phyloP scores from a whole-genome alignment of 495 filamentous ascomycete species.

The Podospora comata region DNA sequence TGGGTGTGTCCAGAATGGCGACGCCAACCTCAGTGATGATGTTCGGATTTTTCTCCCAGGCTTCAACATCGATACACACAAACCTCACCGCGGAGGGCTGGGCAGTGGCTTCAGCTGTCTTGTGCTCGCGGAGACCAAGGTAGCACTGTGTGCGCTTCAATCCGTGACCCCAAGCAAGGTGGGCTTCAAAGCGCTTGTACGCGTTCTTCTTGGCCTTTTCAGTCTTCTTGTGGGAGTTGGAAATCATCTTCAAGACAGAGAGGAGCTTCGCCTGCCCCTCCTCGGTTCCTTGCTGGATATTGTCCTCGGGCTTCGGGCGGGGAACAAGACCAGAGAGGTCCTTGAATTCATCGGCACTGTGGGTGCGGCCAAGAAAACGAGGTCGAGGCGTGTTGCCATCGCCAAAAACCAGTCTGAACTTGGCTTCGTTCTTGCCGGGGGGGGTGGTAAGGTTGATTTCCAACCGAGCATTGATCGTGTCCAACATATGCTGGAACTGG shows the following conservation, averaged over 20 bases:
- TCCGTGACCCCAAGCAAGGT: conserved; percentile 46
- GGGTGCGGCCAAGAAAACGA: conserved; percentile 59
- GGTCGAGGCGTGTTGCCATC: conserved; percentile 57
- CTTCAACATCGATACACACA: conserved; percentile 77
- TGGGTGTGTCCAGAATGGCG: conserved; percentile 71
- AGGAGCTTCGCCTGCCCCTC: conserved; percentile 19
- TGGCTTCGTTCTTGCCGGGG: conserved; percentile 37
- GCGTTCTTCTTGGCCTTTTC: conserved; percentile 44
- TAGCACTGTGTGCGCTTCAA: conserved; percentile 65
- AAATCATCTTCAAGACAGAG: conserved; percentile 9
- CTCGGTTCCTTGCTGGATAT: conserved; percentile 17
- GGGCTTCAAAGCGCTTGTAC: conserved; percentile 41
- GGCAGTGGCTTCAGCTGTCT: not conserved
- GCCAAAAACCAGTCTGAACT: conserved; percentile 57
- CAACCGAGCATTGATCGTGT: conserved; percentile 55
- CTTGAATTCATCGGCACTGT: conserved; percentile 33
- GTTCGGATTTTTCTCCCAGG: conserved; percentile 61
- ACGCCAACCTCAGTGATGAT: conserved; percentile 83
- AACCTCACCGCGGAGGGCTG: conserved; percentile 54
- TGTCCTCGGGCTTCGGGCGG: conserved; percentile 19
- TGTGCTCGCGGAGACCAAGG: conserved; percentile 55
- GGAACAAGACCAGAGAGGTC: conserved; percentile 33
- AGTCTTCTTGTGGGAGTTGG: conserved; percentile 24
- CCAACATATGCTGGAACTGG: conserved; percentile 59
- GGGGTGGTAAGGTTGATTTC: conserved; percentile 50